A percentile compares a stretch with the other conserved stretches of the same genome.
Conservation (phyloP, 2,329 filamentous ascomycete species). For the Aureobasidium sp. region DNA sequence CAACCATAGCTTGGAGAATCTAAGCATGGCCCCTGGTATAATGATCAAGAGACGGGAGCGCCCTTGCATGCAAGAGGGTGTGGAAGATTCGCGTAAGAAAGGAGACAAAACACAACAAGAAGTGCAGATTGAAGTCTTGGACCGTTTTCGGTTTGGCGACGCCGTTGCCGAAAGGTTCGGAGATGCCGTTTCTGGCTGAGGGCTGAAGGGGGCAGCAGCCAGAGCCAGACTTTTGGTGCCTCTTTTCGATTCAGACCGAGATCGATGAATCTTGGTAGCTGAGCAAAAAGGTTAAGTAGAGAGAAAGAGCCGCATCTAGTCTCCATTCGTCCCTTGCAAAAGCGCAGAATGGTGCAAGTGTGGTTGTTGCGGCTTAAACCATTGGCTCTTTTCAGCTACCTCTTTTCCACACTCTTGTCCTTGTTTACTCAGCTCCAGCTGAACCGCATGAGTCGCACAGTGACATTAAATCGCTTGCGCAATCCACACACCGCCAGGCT, state of each 20-base stretch:
- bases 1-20: background rate
- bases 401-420: background rate
- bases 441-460: background rate
- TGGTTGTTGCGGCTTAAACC: background rate
- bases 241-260: background rate
- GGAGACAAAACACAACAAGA: background rate
- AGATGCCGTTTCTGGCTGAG: conserved; percentile 11
- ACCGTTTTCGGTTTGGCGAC: background rate
- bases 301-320: background rate
- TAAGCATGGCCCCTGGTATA: background rate
- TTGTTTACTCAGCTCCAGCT: background rate
- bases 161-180: conserved; percentile 6
- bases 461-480: background rate
- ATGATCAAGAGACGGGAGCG: too few species aligned
- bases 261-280: background rate
- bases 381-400: background rate
- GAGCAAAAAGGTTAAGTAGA: too few species aligned
- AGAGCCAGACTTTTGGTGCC: background rate
- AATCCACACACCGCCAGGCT: too few species aligned
- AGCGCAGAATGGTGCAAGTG: background rate
- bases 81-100: background rate
- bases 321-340: too few species aligned
- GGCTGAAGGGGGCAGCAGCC: background rate
- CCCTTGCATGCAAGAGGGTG: background rate
- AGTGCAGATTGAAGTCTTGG: background rate